These are phyloP conservation scores for Nicotiana tomentosiformis DNA, from an alignment of 257 asterid species.

Conservation along the genomic window DNA sequence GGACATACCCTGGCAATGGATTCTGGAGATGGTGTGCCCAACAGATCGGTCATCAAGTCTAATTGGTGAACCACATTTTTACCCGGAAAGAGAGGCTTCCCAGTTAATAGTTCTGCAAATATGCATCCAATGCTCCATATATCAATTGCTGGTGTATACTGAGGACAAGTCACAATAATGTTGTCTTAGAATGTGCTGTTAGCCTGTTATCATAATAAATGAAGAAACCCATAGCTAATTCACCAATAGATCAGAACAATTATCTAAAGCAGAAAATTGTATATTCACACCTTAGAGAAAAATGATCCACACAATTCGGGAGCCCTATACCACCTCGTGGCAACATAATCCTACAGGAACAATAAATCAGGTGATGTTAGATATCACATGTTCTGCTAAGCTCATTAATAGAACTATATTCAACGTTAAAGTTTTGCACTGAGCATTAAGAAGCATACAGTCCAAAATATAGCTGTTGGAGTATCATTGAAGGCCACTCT, in stretches of 20 bases:
- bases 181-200: not conserved
- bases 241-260: not conserved
- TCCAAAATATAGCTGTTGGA: conserved; percentile 91
- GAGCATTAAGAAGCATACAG: conserved; percentile 38
- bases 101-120: conserved; percentile 87
- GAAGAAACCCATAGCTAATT: not conserved
- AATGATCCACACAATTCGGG: conserved; percentile 97
- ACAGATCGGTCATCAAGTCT: conserved; percentile 87
- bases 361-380: not conserved
- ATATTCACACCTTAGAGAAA: conserved; percentile 77
- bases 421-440: not conserved
- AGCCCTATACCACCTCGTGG: conserved; percentile 97
- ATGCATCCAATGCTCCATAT: conserved; percentile 99
- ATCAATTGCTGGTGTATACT: conserved; percentile 98
- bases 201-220: not conserved
- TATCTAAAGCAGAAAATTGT: not conserved
- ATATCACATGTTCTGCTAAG: not conserved
- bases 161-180: conserved; percentile 16
- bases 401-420: not conserved
- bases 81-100: conserved; percentile 93
- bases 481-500: conserved; percentile 91
- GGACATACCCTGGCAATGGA: conserved; percentile 77
- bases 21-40: conserved; percentile 92
- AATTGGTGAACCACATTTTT: conserved; percentile 96
- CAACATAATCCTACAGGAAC: conserved; percentile 76